phyloP scores from a whole-genome alignment of 225 moss, liverwort and hornwort species.

The Rhytidiadelphus loreus region DNA sequence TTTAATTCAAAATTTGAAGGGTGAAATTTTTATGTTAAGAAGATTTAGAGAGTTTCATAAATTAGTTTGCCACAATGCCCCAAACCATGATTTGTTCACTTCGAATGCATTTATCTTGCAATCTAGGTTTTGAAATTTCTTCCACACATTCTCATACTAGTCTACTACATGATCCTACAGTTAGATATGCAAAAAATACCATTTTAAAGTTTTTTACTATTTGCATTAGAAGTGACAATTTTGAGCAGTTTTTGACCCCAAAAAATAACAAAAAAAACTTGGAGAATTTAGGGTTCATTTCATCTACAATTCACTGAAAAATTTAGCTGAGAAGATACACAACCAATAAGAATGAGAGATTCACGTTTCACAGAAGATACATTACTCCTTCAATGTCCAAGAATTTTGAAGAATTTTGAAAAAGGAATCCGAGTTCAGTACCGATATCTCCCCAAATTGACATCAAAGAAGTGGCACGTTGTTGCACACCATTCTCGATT shows the following conservation, averaged over 20 bases:
- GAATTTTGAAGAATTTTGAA: background rate
- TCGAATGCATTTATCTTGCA: background rate
- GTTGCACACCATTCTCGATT: background rate
- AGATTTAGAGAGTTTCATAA: background rate
- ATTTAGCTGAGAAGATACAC: background rate
- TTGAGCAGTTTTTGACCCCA: background rate
- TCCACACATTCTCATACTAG: background rate
- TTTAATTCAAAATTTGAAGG: too few species aligned
- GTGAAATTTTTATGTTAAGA: background rate
- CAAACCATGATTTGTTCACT: background rate
- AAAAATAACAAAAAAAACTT: background rate
- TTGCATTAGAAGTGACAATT: background rate
- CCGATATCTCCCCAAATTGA: background rate
- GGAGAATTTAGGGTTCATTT: background rate
- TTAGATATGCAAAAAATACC: background rate
- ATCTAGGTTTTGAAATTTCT: background rate
- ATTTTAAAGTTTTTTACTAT: background rate
- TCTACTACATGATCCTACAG: rapidly evolving
- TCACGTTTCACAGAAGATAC: background rate
- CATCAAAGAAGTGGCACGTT: background rate
- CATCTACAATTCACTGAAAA: background rate
- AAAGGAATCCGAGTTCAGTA: background rate
- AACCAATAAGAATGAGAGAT: background rate
- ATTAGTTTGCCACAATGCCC: background rate
- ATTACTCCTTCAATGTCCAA: background rate